Percentiles rank a stretch among this genome's conserved stretches.
These are phyloP conservation scores for Cercophora sp. DNA, from an alignment of 495 filamentous ascomycete species.

Conservation along the genomic window DNA sequence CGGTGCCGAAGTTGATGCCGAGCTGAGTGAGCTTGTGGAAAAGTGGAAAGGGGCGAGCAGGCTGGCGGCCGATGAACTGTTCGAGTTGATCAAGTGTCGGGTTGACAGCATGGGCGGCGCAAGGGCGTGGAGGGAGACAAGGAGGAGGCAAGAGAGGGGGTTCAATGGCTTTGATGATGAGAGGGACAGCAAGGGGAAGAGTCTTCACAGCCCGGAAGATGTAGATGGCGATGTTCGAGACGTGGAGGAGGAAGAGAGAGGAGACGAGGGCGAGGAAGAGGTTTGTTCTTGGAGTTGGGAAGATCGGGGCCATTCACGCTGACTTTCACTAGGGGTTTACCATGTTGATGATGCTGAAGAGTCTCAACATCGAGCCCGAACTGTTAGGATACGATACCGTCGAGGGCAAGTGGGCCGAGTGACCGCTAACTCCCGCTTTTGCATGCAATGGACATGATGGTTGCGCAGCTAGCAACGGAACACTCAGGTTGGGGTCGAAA, in stretches of 20 bases:
- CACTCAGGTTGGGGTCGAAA: too few relatives aligned
- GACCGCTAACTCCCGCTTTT: too few relatives aligned
- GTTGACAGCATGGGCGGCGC: constrained; percentile 25
- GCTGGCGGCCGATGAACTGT: constrained; percentile 29
- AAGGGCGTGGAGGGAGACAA: not conserved
- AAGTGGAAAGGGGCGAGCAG: constrained; percentile 26
- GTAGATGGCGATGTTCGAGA: not conserved
- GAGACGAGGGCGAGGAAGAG: not conserved
- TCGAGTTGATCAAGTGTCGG: constrained; percentile 24
- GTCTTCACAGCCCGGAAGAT: not conserved
- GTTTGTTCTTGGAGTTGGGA: not conserved
- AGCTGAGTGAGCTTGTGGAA: constrained; percentile 16
- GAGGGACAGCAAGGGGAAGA: not conserved
- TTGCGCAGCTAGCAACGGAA: too few relatives aligned
- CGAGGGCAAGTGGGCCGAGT: constrained; percentile 29
- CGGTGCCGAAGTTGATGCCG: constrained; percentile 14
- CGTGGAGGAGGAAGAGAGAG: not conserved
- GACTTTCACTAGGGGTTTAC: constrained; percentile 25
- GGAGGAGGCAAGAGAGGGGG: not conserved
- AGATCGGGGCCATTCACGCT: not conserved
- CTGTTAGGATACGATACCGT: constrained; percentile 23
- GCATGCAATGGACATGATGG: too few relatives aligned
- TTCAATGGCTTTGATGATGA: not conserved
- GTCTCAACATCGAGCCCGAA: constrained; percentile 29
- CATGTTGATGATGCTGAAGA: constrained; percentile 32